A percentile compares a stretch with the other conserved stretches of the same genome.
Evolutionary conservation across 305 asterid species (phyloP).

Genomic region (Coffea humblotiana): DNA sequence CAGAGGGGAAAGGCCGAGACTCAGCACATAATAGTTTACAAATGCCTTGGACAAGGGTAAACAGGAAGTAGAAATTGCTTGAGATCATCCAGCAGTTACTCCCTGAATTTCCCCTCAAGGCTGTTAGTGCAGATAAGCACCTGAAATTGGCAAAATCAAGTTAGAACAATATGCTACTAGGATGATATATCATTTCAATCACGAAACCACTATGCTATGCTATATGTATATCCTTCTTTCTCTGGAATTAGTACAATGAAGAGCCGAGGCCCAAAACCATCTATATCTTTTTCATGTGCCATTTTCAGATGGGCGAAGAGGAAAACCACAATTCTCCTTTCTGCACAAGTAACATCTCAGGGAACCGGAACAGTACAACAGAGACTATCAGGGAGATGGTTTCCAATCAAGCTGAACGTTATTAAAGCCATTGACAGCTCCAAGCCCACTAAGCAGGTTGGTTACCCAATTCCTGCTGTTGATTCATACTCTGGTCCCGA

Average conservation of each 20-base stretch:
- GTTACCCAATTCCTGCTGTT: conserved; percentile 75
- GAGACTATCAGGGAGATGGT: conserved; percentile 44
- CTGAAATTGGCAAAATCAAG: conserved; percentile 41
- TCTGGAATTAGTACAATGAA: conserved; percentile 25
- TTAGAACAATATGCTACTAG: conserved; percentile 27
- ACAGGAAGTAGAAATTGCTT: conserved; percentile 8
- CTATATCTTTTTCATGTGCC: conserved; percentile 23
- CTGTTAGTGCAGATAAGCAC: conserved; percentile 43
- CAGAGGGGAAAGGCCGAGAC: conserved; percentile 23
- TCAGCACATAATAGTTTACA: conserved; percentile 29
- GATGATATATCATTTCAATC: conserved; percentile 28
- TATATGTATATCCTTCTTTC: conserved; percentile 15
- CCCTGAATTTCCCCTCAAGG: conserved; percentile 35
- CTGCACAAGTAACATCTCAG: conserved; percentile 46
- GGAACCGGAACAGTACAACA: conserved; percentile 2
- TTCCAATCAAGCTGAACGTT: conserved; percentile 81
- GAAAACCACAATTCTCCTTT: conserved; percentile 30
- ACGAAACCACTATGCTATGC: conserved; percentile 27
- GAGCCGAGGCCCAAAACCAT: conserved; percentile 20
- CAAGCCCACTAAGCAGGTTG: conserved; percentile 78
- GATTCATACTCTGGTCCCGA: conserved; percentile 71
- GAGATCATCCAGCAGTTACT: conserved; percentile 18
- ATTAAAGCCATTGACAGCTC: conserved; percentile 65
- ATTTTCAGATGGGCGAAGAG: conserved; percentile 28
- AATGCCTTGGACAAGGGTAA: conserved; percentile 26